Evolutionary conservation across 179 eudicot genomes (phyloP).

Genomic region (Silene coronaria): DNA sequence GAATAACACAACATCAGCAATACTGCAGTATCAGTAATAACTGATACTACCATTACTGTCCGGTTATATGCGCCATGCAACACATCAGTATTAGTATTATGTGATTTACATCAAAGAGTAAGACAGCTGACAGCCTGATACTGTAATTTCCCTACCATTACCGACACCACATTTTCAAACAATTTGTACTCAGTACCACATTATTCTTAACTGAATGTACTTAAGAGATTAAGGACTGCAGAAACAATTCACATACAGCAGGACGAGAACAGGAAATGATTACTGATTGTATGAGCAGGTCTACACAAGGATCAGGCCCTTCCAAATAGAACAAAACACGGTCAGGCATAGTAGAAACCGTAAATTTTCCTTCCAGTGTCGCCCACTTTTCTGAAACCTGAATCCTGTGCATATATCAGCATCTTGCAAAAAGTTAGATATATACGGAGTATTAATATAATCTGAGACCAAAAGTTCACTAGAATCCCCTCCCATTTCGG

Average conservation of each 20-base stretch:
- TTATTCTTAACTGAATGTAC: not conserved
- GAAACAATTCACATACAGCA: constrained; percentile 31
- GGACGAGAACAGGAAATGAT: constrained; percentile 36
- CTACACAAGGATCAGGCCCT: constrained; percentile 80
- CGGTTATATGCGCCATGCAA: too few species aligned
- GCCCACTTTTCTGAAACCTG: constrained; percentile 55
- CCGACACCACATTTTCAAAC: too few species aligned
- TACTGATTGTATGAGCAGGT: constrained; percentile 65
- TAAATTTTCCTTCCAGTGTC: constrained; percentile 61
- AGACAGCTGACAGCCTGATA: too few species aligned
- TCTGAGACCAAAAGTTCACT: too few species aligned
- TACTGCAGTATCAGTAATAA: too few species aligned
- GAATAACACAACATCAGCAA: too few species aligned
- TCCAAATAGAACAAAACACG: constrained; percentile 64
- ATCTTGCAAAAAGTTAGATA: not conserved
- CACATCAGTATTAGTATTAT: too few species aligned
- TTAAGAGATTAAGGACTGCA: not conserved
- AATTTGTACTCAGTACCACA: not conserved
- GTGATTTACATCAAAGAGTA: too few species aligned
- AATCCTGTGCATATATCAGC: constrained; percentile 35
- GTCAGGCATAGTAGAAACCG: constrained; percentile 44
- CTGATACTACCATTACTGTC: too few species aligned
- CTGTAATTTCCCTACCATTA: too few species aligned
- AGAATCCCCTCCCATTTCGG: too few species aligned
- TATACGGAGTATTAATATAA: too few species aligned